Evolutionary conservation across 2,329 filamentous ascomycete genomes (phyloP).

Genomic region (Xylariaceae sp.): DNA sequence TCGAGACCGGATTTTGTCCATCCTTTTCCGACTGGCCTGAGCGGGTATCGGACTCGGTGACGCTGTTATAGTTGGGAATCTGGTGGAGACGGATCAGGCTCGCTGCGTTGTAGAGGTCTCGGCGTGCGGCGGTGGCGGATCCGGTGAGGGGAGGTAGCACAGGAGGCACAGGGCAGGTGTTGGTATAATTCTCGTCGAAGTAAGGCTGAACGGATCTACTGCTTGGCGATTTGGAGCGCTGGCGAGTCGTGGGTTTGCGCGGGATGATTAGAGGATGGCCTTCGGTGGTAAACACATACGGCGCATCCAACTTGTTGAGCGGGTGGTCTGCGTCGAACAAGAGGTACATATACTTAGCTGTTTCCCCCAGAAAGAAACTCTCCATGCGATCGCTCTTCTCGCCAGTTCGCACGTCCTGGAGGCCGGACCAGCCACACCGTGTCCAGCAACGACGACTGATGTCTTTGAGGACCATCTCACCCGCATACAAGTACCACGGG

Average conservation of each 20-base stretch:
- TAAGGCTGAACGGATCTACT: conserved; percentile 31
- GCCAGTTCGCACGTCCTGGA: conserved; percentile 75
- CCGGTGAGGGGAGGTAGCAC: conserved; percentile 59
- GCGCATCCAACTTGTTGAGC: conserved; percentile 77
- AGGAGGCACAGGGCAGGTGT: conserved; percentile 63
- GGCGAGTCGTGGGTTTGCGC: conserved; percentile 31
- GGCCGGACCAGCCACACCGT: conserved; percentile 85
- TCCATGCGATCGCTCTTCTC: conserved; percentile 95
- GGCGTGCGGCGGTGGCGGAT: conserved; percentile 72
- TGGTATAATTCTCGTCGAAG: conserved; percentile 43
- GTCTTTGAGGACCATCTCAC: conserved; percentile 89
- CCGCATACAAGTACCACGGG: conserved; percentile 92
- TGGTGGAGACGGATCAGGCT: conserved; percentile 76
- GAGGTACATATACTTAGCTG: conserved; percentile 90
- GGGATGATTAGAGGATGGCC: conserved; percentile 90
- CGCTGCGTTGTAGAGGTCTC: conserved; percentile 83
- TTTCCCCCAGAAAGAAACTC: conserved; percentile 96
- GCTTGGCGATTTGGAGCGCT: conserved; percentile 21
- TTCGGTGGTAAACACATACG: conserved; percentile 93
- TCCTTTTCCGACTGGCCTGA: conserved; percentile 9
- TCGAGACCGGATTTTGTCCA: conserved; percentile 27
- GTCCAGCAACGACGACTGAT: conserved; percentile 86
- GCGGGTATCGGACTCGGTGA: conserved; percentile 18
- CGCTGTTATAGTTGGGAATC: conserved; percentile 59
- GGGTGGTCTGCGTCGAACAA: conserved; percentile 83